Evolutionary conservation across 83 land plant genomes (phyloP), one percentile per base, ranked within the genome.

Genomic region (Picea mariana): DNA sequence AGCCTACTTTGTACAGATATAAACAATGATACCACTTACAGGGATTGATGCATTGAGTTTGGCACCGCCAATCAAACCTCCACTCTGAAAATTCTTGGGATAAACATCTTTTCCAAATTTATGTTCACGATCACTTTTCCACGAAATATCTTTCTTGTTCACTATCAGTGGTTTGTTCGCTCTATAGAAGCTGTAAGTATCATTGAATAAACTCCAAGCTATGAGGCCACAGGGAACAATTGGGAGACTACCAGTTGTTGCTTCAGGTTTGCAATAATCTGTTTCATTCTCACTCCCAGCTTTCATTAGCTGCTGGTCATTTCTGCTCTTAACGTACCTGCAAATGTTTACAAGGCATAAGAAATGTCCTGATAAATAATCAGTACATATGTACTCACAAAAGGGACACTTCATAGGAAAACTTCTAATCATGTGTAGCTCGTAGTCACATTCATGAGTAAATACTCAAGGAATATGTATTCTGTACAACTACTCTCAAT

Each of bases 171-270:
- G 2, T 67, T 78, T 11, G 18, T 52, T 73, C 72, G 81, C 82
- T 59, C 0, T 75, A 8, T 81, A 62, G 55, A 93, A 89, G 31
- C 3, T 59, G 42, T 89, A 93, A 12, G 95, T 93, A 72, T 93
- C 95, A 83, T 93, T 93, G 80, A 93, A 93, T 81, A 93, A 81
- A 82, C 95, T 93, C 95, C 95, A 93, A 16, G 95, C 95, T 67
- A 93, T 89, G 59, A 93, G 90, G 71, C 95, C 95, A 87, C 95
- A 93, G 47, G 95, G 95, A 26, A 93, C 93, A 85, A 93, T 88
- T 20, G 88, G 75, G 34, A 11, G 17, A 20, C 84, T 59, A 31
- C 34, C 40, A 44, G 79, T 66, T 8, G 17, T 58, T 12, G 66
- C 89, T 85, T 91, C 95, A 49, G 95, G 95, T 27, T 86, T 81